Conservation (phyloP, 345 rosid genomes). For the Iberis pinnata region DNA sequence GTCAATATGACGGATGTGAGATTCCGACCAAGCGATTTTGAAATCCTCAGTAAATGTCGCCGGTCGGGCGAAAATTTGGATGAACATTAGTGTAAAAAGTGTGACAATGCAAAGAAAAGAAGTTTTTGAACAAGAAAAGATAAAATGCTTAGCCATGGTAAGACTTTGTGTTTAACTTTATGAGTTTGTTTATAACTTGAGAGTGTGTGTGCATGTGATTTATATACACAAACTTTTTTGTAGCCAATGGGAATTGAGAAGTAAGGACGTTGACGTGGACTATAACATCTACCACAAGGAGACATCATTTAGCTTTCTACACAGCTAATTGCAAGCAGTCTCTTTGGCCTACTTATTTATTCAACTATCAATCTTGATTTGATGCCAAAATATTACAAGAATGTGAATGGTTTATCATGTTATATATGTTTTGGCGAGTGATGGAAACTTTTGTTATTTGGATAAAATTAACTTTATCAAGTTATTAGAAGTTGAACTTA, state of each 20-base stretch:
- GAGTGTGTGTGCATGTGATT: conserved; percentile 14
- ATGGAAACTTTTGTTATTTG: too few relatives aligned
- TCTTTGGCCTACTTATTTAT: conserved; percentile 40
- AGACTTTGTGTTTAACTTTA: background rate
- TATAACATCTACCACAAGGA: conserved; percentile 32
- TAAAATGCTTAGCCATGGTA: conserved; percentile 17
- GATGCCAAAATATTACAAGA: background rate
- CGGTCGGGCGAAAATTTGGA: conserved; percentile 42
- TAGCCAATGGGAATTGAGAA: conserved; percentile 17
- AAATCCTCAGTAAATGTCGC: conserved; percentile 63
- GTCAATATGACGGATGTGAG: conserved; percentile 59
- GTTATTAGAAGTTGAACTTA: too few relatives aligned
- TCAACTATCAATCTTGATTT: conserved; percentile 4
- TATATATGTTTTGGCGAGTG: background rate
- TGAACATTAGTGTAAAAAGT: conserved; percentile 24
- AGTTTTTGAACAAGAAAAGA: conserved; percentile 2
- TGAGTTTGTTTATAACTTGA: conserved; percentile 18
- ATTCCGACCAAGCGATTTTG: conserved; percentile 57
- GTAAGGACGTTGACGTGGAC: conserved; percentile 36
- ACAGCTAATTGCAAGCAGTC: conserved; percentile 76
- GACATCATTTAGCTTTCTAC: conserved; percentile 46
- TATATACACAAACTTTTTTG: conserved; percentile 21
- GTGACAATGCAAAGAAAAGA: conserved; percentile 22
- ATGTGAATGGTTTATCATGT: conserved; percentile 12
- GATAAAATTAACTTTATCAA: too few relatives aligned